Evolutionary conservation across 192 early-diverging fungal genomes (phyloP).

Genomic region (Coemansia sp.): DNA sequence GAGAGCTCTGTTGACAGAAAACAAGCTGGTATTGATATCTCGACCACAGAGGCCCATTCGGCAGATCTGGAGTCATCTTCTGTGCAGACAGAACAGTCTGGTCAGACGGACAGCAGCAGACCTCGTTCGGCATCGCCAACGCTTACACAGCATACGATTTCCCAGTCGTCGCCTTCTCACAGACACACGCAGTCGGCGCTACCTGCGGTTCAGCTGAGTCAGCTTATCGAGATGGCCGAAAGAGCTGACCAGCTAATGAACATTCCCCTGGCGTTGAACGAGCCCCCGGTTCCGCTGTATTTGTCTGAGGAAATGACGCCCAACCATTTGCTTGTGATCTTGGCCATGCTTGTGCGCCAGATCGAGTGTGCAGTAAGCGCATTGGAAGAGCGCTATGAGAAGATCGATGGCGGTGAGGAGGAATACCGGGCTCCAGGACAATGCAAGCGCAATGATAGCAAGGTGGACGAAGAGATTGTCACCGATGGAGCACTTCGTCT

Average conservation of each 20-base stretch:
- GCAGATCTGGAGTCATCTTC: neutral
- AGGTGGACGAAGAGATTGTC: constrained; percentile 22
- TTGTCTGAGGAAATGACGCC: constrained; percentile 49
- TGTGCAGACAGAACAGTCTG: neutral
- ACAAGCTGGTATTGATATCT: neutral
- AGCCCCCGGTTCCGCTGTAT: constrained; percentile 48
- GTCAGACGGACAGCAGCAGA: neutral
- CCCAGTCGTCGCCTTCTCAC: constrained; percentile 17
- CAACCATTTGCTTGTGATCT: constrained; percentile 29
- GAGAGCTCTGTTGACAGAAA: neutral
- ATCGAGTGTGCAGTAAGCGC: constrained; percentile 43
- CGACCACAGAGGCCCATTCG: neutral
- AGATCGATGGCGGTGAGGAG: neutral
- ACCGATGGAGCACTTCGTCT: constrained; percentile 19
- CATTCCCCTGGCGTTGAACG: constrained; percentile 37
- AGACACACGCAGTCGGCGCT: constrained; percentile 40
- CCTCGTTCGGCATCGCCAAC: constrained; percentile 35
- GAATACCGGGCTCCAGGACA: no score
- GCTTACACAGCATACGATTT: constrained; percentile 16
- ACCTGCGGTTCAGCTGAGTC: constrained; percentile 7
- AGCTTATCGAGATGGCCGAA: constrained; percentile 9
- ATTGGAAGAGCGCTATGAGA: constrained; percentile 19
- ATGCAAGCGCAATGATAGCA: constrained; percentile 33
- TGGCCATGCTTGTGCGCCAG: constrained; percentile 48
- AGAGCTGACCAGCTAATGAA: constrained; percentile 17